Base-by-base conservation (phyloP, 2,329 filamentous ascomycete species). In the Diaporthe vaccinii region DNA sequence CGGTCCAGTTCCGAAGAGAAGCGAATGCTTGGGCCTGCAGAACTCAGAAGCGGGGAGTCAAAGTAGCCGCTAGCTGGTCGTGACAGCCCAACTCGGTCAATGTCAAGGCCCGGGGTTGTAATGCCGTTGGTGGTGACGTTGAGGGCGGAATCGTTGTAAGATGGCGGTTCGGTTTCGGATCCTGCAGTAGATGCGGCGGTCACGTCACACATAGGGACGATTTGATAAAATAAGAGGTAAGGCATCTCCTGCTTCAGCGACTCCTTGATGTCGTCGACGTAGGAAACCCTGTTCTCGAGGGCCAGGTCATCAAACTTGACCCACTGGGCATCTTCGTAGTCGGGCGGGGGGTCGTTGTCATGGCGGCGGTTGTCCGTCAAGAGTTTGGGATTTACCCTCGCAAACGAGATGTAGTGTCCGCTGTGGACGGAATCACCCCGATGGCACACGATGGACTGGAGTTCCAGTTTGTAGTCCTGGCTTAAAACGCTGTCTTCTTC, bases 181-280 rank as follows among this genome's bases (percentile, higher is more conserved):
- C 84, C 84, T 9, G 88, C 87, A 0, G 86, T 85, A 7, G 88
- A 88, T 17, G 86, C 84, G 1, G 85, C 81, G 1, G 87, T 86
- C 10, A 93, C 89, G 74, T 96, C 94, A 41, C 95, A 91, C 80
- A 97, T 95, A 0, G 96, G 96, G 41, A 97, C 90, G 55, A 98
- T 94, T 83, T 98, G 96, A 81, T 98, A 99, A 83, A 98, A 98
- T 0, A 99, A 87, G 9, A 98, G 89, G 82, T 98, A 98, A 0
- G 97, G 96, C 82, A 95, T 97, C 82, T 98, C 96, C n/a, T 93
- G 90, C 78, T 91, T 93, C 68, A 98, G 85, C 0, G 94, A 93
- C 78, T 93, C 85, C 76, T 94, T 92, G 79, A 93, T 91, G 77
- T 98, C 93, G 80, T 97, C 91, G 67, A 98, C 92, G 73, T 93